These are phyloP conservation scores for Penicillium taxi DNA, from an alignment of 495 filamentous ascomycete genomes.

Conservation along the genomic window DNA sequence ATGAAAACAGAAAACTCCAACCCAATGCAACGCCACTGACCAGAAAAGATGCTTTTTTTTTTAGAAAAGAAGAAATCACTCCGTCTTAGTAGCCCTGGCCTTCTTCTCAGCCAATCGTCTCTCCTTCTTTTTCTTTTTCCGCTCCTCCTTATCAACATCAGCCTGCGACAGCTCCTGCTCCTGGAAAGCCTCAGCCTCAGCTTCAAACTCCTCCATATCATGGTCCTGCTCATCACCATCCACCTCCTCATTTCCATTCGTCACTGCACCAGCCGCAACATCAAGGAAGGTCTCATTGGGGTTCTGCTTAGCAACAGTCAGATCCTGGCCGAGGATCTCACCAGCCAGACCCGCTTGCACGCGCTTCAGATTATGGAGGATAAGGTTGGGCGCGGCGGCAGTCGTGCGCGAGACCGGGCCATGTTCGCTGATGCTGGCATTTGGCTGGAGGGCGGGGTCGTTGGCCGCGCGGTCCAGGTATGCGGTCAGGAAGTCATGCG, in stretches of 20 bases:
- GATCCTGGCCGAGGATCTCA: constrained; percentile 45
- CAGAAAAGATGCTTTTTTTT: constrained; percentile 4
- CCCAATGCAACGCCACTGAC: constrained; percentile 24
- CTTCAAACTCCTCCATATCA: constrained; percentile 20
- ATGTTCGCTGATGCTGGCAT: constrained; percentile 51
- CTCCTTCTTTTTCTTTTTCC: constrained; percentile 46
- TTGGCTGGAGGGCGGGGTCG: constrained; percentile 58
- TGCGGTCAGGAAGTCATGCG: constrained; percentile 47
- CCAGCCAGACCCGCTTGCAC: constrained; percentile 58
- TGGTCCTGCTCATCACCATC: constrained; percentile 18
- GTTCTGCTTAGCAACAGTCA: constrained; percentile 33
- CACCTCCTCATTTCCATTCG: constrained; percentile 21
- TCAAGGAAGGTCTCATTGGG: constrained; percentile 24
- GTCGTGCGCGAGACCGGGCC: constrained; percentile 49
- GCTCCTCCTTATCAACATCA: constrained; percentile 39
- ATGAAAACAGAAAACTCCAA: constrained; percentile 16
- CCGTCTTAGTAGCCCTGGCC: constrained; percentile 29
- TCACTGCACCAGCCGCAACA: constrained; percentile 16
- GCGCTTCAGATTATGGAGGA: constrained; percentile 57
- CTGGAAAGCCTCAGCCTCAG: constrained; percentile 21
- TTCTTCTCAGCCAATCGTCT: constrained; percentile 37
- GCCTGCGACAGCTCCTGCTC: constrained; percentile 13
- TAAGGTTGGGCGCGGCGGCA: constrained; percentile 47
- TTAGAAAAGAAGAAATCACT: constrained; percentile 14
- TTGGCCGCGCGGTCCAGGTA: constrained; percentile 50